Conservation (phyloP, 257 asterid genomes). For the Rhazya stricta region DNA sequence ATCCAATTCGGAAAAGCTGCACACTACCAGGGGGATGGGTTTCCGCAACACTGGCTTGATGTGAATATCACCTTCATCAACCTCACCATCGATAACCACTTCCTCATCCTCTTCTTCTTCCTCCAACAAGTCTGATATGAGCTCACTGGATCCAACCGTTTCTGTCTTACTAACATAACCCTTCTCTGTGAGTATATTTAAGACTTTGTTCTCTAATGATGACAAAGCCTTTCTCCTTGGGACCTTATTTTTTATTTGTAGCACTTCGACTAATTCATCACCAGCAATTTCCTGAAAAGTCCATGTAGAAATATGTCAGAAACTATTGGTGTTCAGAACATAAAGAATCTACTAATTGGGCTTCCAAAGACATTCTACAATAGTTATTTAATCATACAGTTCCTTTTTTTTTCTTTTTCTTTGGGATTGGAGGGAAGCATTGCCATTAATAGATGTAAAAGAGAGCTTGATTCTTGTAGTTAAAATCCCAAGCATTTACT, state of each 20-base stretch:
- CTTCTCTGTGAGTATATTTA: constrained; percentile 77
- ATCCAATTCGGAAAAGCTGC: constrained; percentile 5
- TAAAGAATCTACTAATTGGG: background rate
- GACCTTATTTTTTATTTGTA: constrained; percentile 78
- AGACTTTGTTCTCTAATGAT: constrained; percentile 59
- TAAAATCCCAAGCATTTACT: background rate
- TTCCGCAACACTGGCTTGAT: constrained; percentile 68
- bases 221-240: constrained; percentile 87
- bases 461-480: background rate
- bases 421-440: background rate
- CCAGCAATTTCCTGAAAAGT: constrained; percentile 87
- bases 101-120: constrained; percentile 96
- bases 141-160: constrained; percentile 47
- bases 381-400: background rate
- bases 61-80: constrained; percentile 95
- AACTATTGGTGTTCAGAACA: background rate
- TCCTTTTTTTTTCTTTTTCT: background rate
- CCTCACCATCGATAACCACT: constrained; percentile 93
- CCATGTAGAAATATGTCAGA: constrained; percentile 21
- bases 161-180: constrained; percentile 76
- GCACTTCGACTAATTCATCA: constrained; percentile 68
- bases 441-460: too few relatives aligned
- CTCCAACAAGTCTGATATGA: constrained; percentile 55
- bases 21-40: constrained; percentile 59
- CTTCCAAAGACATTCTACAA: background rate